Conservation (phyloP, 2,329 filamentous ascomycete genomes). For the Lachnellula arida region DNA sequence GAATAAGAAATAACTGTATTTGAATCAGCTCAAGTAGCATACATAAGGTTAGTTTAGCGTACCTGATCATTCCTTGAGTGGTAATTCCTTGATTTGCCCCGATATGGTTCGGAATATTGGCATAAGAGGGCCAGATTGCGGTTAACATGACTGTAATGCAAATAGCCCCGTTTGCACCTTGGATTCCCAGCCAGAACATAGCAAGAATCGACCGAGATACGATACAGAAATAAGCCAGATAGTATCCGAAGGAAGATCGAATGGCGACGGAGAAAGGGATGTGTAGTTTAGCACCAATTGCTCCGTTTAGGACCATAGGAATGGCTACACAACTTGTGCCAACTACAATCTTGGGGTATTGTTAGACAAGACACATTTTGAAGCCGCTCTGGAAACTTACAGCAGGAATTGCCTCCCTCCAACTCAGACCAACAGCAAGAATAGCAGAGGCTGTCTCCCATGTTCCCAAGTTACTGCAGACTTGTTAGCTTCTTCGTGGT, state of each 20-base stretch:
- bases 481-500: not conserved
- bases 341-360: slow-evolving; percentile 44
- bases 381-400: slow-evolving; percentile 26
- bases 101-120: slow-evolving; percentile 47
- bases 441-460: slow-evolving; percentile 50
- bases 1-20: slow-evolving; percentile 47
- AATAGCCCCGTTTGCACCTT: slow-evolving; percentile 58
- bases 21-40: slow-evolving; percentile 40
- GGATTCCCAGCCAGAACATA: slow-evolving; percentile 59
- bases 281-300: slow-evolving; percentile 43
- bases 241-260: slow-evolving; percentile 43
- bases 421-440: slow-evolving; percentile 47
- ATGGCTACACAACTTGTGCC: slow-evolving; percentile 57
- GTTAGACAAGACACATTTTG: slow-evolving; percentile 6
- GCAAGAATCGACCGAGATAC: slow-evolving; percentile 41
- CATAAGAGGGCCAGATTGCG: slow-evolving; percentile 51
- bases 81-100: slow-evolving; percentile 46
- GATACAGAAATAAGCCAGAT: slow-evolving; percentile 38
- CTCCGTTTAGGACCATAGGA: slow-evolving; percentile 45
- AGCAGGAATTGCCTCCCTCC: slow-evolving; percentile 47
- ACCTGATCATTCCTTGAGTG: slow-evolving; percentile 48
- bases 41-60: slow-evolving; percentile 37
- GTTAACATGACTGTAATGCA: slow-evolving; percentile 40
- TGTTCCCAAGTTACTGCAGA: slow-evolving; percentile 35
- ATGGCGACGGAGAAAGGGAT: slow-evolving; percentile 44